Base-by-base conservation (phyloP, 495 filamentous ascomycete species). In the Neurospora pannonica region DNA sequence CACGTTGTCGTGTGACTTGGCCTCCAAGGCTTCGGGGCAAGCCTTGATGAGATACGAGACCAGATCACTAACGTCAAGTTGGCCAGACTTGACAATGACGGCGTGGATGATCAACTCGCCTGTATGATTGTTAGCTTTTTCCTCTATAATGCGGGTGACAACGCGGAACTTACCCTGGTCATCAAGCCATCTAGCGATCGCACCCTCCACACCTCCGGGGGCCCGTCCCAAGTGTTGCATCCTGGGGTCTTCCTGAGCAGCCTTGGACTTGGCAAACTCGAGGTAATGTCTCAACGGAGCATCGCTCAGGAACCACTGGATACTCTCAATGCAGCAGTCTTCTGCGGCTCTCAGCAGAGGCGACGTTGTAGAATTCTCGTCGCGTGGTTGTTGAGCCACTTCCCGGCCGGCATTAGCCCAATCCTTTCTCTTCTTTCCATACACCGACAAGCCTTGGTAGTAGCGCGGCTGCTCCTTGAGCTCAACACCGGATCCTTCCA, bases 381-480 rank as follows among this genome's bases (percentile, higher is more conserved):
- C 82, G 2, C 74, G 76, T 3, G 76, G 19, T 38, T 75, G 76
- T 21, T 74, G 54, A 13, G 79, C 77, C 4, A 81, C 76, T 11
- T 83, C 84, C 7, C 87, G 83, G 19, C 87, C 87, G n/a, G 86
- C 86, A 21, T 80, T 81, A 0, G 90, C 90, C 91, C 91, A 87
- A 70, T 86, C 85, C 67, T 79, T 78, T 72, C 82, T 87, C 85
- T 93, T 94, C 79, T 89, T 89, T 2, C 92, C 92, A 75, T 90
- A 89, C 11, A 94, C 89, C 10, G 86, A 91, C 69, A 94, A 79
- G 0, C 92, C 92, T 76, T 90, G 91, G 76, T 94, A 94, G 78
- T 89, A 92, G 17, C 83, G 84, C 4, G 90, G 88, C 78, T 91
- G 90, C 54, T 88, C 85, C 70, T 85, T 80, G 67, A 89, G 75